Evolutionary conservation across 345 rosid species (phyloP), one percentile per base, ranked within the genome.

Genomic region (Eucalyptus marginata): DNA sequence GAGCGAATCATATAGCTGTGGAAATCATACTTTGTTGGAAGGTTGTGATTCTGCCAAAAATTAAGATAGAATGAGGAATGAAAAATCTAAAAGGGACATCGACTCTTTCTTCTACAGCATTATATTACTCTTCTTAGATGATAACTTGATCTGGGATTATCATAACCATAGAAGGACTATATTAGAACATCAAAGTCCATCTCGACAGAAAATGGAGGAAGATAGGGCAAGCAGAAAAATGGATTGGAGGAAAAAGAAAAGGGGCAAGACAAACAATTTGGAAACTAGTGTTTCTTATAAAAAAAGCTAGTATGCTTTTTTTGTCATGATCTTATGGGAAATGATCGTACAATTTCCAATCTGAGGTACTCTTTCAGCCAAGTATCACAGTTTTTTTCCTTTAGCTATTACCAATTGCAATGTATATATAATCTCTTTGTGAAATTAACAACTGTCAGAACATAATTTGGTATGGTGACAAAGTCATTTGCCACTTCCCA

Each of bases 1-100:
- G 99, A 95, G 81, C 99, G 98, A 88, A 97, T 92, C 99, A 98
- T 97, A 87, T 98, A 98, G 93, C 98, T 94, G 88, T 97, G 99
- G 91, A 98, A 98, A 93, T 98, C 99, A 87, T 97, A 97, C 91
- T 92, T 94, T 49, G 86, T 88, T 7, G 93, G 50, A 89, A 98
- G 96, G 91, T 95, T 91, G 94, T 98, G 99, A 91, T 97, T 98
- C 99, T 98, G 96, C 92, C 91, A 92, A 44, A 51, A 87, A 86
- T 68, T 47, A 58, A 86, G 86, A 86, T 87, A 87, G 86, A 87
- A 33, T 64, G 83, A 89, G 88, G 25, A 79, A 89, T 76, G 58
- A 89, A 89, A 90, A 17, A 86, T 58, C 81, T 58, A 81, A 47
- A 91, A 81, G 86, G 49, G 89, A 44, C 25, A 27, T n/a, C 71